A percentile compares a stretch with the other conserved stretches of the same genome.
phyloP scores from a whole-genome alignment of 2,329 filamentous ascomycete genomes.

The Pseudogymnoascus pannorum region DNA sequence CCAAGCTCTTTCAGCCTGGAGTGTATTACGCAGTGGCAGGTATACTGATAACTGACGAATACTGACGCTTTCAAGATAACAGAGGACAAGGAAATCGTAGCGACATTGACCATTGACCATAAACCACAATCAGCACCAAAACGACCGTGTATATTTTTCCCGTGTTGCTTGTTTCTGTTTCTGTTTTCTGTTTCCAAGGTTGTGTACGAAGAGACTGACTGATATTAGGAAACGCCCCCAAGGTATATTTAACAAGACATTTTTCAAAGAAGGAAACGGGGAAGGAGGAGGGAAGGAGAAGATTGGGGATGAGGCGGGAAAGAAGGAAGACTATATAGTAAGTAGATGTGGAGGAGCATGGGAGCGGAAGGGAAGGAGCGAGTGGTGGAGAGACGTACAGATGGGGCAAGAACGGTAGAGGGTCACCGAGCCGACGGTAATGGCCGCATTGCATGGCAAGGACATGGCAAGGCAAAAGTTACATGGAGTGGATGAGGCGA shows the following conservation, averaged over 20 bases:
- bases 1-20: not conserved
- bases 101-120: not conserved
- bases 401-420: not conserved
- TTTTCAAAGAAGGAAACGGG: not conserved
- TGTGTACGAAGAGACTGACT: not conserved
- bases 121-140: not conserved
- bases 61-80: not conserved
- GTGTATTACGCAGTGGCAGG: not conserved
- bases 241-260: not conserved
- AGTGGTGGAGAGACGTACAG: not conserved
- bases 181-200: conserved; percentile 1
- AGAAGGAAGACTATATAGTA: not conserved
- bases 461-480: not conserved
- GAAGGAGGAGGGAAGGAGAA: not conserved
- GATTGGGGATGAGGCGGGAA: not conserved
- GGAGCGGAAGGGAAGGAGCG: not conserved
- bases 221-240: conserved; percentile 1
- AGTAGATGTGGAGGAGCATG: conserved; percentile 1
- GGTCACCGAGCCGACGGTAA: not conserved
- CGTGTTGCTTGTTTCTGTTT: not conserved
- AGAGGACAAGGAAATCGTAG: not conserved
- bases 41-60: conserved; percentile 3
- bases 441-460: not conserved
- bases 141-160: not conserved
- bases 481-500: not conserved